Evolutionary conservation across 345 rosid genomes (phyloP), one percentile per base, ranked within the genome.

Genomic region (Mangifera indica): DNA sequence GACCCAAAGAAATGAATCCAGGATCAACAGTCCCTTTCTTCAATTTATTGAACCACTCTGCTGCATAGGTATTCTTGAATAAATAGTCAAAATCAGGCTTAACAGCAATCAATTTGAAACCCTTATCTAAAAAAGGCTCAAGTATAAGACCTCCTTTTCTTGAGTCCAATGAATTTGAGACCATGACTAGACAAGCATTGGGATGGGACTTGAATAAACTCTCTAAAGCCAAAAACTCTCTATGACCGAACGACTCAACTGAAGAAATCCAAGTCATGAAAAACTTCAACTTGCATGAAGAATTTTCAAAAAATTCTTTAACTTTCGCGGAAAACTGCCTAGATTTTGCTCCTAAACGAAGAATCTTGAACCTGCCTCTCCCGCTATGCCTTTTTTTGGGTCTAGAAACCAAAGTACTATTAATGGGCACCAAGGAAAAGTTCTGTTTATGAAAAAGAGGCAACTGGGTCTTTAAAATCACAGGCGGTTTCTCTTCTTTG

Each of bases 241-340:
- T 64, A 4, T 82, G 83, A 64, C 93, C 85, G 65, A 91, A 89
- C 37, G 90, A 83, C 26, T 83, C 84, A 0, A 85, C 59, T 10
- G 92, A 81, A 42, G 96, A 88, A 75, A 92, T 95, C 98, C 98
- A 91, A 2, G 98, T 95, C 96, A 95, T 91, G 86, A 95, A 95
- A 81, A 95, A 87, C 66, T 83, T 75, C 49, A 81, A 76, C 81
- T 87, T 81, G 55, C 99, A 95, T 1, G 74, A 73, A 9, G 88
- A 78, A 17, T 80, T 82, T 18, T 76, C 76, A 14, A 91, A 81
- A 77, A 90, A 91, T 1, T 57, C 72, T 60, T 74, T 82, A 44
- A 92, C 66, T 76, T 69, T 74, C 7, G 76, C 45, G 3, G 88
- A 73, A 66, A 92, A 95, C 58, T 67, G 72, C 72, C 68, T 82